Percentiles rank a stretch among this genome's conserved stretches.
Evolutionary conservation across 139 green algal species (phyloP).

Genomic region (Coelastrella sp.): DNA sequence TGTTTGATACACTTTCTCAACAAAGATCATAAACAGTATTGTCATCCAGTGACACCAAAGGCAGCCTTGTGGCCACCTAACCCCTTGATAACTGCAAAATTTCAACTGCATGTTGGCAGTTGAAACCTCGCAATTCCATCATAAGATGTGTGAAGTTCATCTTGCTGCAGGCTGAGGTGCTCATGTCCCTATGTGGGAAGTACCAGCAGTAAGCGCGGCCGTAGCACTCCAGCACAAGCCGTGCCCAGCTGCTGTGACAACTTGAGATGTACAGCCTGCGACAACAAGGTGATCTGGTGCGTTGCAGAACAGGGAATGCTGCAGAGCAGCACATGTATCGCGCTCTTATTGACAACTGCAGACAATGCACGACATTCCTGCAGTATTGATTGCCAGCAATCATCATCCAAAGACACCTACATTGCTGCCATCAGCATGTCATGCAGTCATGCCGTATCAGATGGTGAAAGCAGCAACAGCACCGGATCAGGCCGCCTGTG

Average conservation of each 20-base stretch:
- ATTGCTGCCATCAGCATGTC: too few species aligned
- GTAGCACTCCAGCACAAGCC: not conserved
- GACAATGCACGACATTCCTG: not conserved
- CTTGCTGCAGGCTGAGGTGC: conserved; percentile 7
- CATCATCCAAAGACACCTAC: too few species aligned
- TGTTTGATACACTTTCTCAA: too few species aligned
- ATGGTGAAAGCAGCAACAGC: not conserved
- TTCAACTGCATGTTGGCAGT: too few species aligned
- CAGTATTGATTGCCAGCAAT: not conserved
- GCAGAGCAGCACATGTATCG: not conserved
- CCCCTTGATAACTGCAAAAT: too few species aligned
- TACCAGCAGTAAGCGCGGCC: not conserved
- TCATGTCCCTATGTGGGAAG: not conserved
- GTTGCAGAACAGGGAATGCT: not conserved
- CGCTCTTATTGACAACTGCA: not conserved
- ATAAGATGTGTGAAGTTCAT: not conserved
- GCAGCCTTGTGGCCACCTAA: too few species aligned
- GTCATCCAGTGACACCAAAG: too few species aligned
- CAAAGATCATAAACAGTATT: too few species aligned
- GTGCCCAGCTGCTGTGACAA: conserved; percentile 7
- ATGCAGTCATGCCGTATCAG: too few species aligned
- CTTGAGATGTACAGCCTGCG: not conserved
- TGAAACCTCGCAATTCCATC: not conserved
- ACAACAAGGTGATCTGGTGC: conserved; percentile 23
- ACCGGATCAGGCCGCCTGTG: not conserved